phyloP scores from a whole-genome alignment of 2,329 filamentous ascomycete species.

The Gremmenia infestans region DNA sequence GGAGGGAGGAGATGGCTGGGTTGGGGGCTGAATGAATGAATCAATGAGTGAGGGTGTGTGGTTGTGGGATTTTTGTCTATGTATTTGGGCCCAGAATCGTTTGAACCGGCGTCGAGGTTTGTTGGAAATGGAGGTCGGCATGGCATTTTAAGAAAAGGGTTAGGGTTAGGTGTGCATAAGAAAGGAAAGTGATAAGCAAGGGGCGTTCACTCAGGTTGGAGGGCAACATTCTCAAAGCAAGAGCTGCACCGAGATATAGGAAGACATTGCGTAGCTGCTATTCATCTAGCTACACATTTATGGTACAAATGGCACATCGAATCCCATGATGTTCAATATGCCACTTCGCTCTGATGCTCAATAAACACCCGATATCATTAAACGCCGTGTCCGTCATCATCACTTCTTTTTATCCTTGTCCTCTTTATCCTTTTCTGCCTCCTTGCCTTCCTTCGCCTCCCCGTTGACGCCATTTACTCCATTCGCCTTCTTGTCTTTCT shows the following conservation, averaged over 20 bases:
- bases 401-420: slow-evolving; percentile 46
- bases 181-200: not conserved
- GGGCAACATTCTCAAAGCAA: not conserved
- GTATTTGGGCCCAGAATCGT: not conserved
- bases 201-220: not conserved
- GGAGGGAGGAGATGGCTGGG: slow-evolving; percentile 66
- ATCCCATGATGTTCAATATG: slow-evolving; percentile 21
- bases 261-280: slow-evolving; percentile 21
- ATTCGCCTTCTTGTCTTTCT: slow-evolving; percentile 63
- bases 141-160: too few species aligned
- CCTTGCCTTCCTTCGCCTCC: slow-evolving; percentile 45
- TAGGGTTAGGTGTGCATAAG: not conserved
- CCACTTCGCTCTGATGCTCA: slow-evolving; percentile 22
- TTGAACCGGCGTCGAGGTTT: not conserved
- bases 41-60: not conserved
- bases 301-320: slow-evolving; percentile 30
- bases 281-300: slow-evolving; percentile 29
- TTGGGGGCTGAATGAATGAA: slow-evolving; percentile 38
- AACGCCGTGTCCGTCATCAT: slow-evolving; percentile 22
- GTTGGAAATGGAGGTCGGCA: not conserved
- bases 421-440: slow-evolving; percentile 48
- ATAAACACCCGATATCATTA: slow-evolving; percentile 21
- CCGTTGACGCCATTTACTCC: slow-evolving; percentile 49
- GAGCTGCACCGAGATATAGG: not conserved
- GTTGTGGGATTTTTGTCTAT: not conserved